A percentile compares a stretch with the other conserved stretches of the same genome.
Evolutionary conservation across 768 basidiomycete species (phyloP).

Genomic region (Boletus eberwhitei): DNA sequence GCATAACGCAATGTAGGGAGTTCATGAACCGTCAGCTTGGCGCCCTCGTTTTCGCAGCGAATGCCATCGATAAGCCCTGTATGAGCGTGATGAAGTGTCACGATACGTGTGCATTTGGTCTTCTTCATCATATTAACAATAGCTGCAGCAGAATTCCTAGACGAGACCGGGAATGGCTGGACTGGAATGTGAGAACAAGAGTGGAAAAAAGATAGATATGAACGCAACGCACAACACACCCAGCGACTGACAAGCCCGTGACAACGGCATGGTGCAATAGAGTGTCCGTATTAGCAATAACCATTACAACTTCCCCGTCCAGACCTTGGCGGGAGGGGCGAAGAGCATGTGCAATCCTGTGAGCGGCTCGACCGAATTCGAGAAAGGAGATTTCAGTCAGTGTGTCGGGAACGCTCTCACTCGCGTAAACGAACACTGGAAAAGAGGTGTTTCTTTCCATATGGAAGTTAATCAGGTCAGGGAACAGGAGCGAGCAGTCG

Average conservation of each 20-base stretch:
- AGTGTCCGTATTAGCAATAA: constrained; percentile 31
- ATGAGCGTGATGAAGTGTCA: constrained; percentile 19
- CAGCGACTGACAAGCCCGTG: constrained; percentile 38
- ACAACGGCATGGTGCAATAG: constrained; percentile 34
- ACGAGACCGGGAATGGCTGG: constrained; percentile 37
- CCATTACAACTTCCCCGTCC: constrained; percentile 20
- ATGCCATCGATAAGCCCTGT: constrained; percentile 11
- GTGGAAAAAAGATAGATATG: constrained; percentile 23
- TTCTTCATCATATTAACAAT: constrained; percentile 23
- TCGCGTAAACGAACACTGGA: constrained; percentile 18
- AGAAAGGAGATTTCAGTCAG: constrained; percentile 22
- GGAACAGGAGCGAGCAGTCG: constrained; percentile 20
- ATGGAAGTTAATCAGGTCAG: constrained; percentile 27
- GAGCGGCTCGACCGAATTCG: constrained; percentile 29
- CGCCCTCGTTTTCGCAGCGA: background rate
- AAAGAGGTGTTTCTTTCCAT: constrained; percentile 22
- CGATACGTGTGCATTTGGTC: constrained; percentile 18
- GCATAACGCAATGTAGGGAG: constrained; percentile 23
- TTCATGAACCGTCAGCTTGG: constrained; percentile 12
- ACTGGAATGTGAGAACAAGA: constrained; percentile 19
- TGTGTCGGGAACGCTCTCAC: constrained; percentile 7
- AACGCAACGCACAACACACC: constrained; percentile 29
- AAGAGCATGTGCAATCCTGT: constrained; percentile 38
- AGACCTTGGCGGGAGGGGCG: constrained; percentile 31
- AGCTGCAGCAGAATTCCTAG: constrained; percentile 44